Base-by-base conservation (phyloP, 2,329 filamentous ascomycete genomes). In the Cladophialophora yegresii region DNA sequence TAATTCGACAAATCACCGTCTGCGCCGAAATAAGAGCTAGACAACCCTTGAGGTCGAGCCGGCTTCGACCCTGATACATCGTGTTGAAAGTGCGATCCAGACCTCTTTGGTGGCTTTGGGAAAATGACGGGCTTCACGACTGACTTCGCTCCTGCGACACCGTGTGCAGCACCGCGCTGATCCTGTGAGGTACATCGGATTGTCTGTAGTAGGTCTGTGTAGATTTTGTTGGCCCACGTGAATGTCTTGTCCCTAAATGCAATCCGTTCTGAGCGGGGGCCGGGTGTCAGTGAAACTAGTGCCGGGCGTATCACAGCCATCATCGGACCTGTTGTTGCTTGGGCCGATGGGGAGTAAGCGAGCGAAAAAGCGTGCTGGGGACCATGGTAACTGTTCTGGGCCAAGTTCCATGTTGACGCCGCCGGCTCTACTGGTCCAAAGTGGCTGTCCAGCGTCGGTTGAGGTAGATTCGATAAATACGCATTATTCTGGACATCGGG, bases 171-270 rank as follows among this genome's bases (percentile, higher is more conserved):
- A 5, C 47, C 28, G 23, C 77, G 77, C 65, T 77, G 76, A 43
- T 78, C 80, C 58, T 85, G 82, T 66, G 53, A 58, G 13, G 58
- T 64, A 33, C 56, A 53, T 50, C 89, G 86, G 6, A 90, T 79
- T 68, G 85, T 86, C 9, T 85, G 78, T 3, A 93, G 78, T 7
- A 93, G 81, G 67, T 91, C 87, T 54, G 89, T 81, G 75, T 93
- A 93, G 33, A 88, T 84, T 69, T 83, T 82, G 73, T 92, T 88
- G n/a, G 89, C 90, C 77, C 87, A 87, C 13, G 84, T 80, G 26
- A 92, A 77, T 2, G 85, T 85, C 67, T 86, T 88, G 68, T 92
- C 89, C 68, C 86, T 88, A 72, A 91, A 91, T 20, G 69, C 69
- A 23, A 71, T 67, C 16, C 61, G 64, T 22, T 71, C 69, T 20